phyloP scores from a whole-genome alignment of 2,329 filamentous ascomycete genomes.

The Cladophialophora exuberans region DNA sequence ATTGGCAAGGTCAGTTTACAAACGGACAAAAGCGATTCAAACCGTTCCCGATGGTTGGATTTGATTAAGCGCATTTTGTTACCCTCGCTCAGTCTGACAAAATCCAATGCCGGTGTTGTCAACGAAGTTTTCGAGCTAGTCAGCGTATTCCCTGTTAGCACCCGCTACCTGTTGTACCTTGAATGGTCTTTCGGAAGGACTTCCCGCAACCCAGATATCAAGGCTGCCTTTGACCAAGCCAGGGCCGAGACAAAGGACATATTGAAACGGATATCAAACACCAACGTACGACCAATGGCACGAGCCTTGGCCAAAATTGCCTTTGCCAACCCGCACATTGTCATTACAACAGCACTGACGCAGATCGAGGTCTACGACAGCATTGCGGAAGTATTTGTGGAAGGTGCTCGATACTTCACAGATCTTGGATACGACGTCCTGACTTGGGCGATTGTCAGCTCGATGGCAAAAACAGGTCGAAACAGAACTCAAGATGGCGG shows the following conservation, averaged over 20 bases:
- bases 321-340: slow-evolving; percentile 84
- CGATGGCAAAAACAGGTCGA: slow-evolving; percentile 61
- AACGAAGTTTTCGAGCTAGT: slow-evolving; percentile 87
- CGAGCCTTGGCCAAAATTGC: slow-evolving; percentile 90
- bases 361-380: slow-evolving; percentile 96
- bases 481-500: slow-evolving; percentile 65
- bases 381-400: slow-evolving; percentile 90
- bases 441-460: slow-evolving; percentile 86
- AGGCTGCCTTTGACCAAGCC: slow-evolving; percentile 75
- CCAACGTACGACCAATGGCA: slow-evolving; percentile 84
- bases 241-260: slow-evolving; percentile 79
- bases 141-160: slow-evolving; percentile 73
- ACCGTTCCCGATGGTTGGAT: slow-evolving; percentile 79
- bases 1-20: slow-evolving; percentile 78
- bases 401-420: slow-evolving; percentile 93
- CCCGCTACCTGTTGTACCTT: slow-evolving; percentile 84
- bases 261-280: slow-evolving; percentile 86
- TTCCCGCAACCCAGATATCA: slow-evolving; percentile 76
- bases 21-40: slow-evolving; percentile 70
- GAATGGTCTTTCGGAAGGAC: slow-evolving; percentile 87
- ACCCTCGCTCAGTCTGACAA: slow-evolving; percentile 83
- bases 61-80: slow-evolving; percentile 83
- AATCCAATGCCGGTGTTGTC: slow-evolving; percentile 79
- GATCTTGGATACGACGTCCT: slow-evolving; percentile 90
- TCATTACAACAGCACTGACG: slow-evolving; percentile 84